Evolutionary conservation across 768 basidiomycete species (phyloP).

Genomic region (Leucocoprinus sp.): DNA sequence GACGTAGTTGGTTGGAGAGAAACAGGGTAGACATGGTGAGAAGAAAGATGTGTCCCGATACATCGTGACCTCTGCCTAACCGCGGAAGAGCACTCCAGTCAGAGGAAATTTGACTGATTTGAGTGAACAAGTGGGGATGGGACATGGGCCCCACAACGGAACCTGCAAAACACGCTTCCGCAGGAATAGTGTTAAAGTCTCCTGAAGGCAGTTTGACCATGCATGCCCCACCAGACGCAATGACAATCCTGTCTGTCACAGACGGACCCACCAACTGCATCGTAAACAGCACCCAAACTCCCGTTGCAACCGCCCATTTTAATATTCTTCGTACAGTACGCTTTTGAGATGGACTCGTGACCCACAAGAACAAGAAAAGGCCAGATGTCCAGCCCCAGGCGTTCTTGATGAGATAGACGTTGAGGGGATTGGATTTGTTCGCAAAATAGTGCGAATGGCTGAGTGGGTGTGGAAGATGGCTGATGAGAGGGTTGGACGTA

Average conservation of each 20-base stretch:
- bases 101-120: constrained; percentile 3
- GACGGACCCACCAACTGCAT: constrained; percentile 87
- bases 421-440: constrained; percentile 71
- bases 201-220: constrained; percentile 55
- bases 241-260: constrained; percentile 56
- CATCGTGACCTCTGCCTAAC: constrained; percentile 78
- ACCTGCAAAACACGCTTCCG: constrained; percentile 46
- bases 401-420: constrained; percentile 81
- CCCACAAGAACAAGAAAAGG: constrained; percentile 50
- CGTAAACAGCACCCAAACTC: constrained; percentile 68
- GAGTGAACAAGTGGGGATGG: constrained; percentile 57
- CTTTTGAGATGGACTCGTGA: constrained; percentile 42
- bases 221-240: constrained; percentile 70
- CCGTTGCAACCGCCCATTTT: constrained; percentile 53
- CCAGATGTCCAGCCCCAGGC: constrained; percentile 88
- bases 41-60: constrained; percentile 91
- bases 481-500: constrained; percentile 71
- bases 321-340: constrained; percentile 34
- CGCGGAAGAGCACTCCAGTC: constrained; percentile 49
- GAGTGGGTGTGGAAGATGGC: constrained; percentile 62
- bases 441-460: constrained; percentile 65
- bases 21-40: constrained; percentile 74
- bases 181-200: constrained; percentile 43
- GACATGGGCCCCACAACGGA: constrained; percentile 45
- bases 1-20: constrained; percentile 65